phyloP scores from a whole-genome alignment of 129 eudicot species.

The Arctium lappa region DNA sequence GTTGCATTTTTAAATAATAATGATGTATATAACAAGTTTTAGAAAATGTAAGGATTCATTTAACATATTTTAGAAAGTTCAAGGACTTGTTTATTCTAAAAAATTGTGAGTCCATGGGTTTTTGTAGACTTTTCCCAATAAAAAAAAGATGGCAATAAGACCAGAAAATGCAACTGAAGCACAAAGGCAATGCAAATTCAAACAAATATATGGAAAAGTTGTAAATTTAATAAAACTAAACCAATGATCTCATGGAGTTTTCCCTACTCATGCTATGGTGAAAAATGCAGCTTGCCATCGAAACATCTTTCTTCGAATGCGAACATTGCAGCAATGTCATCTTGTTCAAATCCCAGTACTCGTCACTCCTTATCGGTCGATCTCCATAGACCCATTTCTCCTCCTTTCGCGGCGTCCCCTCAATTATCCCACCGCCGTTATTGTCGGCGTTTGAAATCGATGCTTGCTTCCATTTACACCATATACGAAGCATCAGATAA shows the following conservation, averaged over 20 bases:
- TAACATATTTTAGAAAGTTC: no score
- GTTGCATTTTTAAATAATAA: no score
- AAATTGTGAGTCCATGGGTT: no score
- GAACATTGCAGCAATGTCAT: conserved; percentile 37
- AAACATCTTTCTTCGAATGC: conserved; percentile 33
- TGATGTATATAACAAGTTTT: no score
- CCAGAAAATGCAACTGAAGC: background rate
- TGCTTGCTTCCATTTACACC: conserved; percentile 84
- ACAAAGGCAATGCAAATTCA: background rate
- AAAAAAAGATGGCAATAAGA: background rate
- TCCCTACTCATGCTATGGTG: conserved; percentile 40
- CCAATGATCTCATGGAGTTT: conserved; percentile 23
- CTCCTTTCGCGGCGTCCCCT: conserved; percentile 37
- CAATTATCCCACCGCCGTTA: conserved; percentile 14
- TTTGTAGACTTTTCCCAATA: no score
- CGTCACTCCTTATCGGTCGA: conserved; percentile 43
- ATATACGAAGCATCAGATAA: conserved; percentile 75
- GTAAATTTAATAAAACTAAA: conserved; percentile 12
- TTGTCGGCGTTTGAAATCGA: conserved; percentile 60
- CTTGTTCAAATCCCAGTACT: conserved; percentile 55
- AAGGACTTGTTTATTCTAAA: no score
- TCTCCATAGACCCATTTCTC: conserved; percentile 70
- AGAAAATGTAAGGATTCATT: no score
- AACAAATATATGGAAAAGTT: background rate
- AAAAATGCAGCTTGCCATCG: conserved; percentile 39